Evolutionary conservation across 129 eudicot genomes (phyloP).

Genomic region (Artemisia tridentata): DNA sequence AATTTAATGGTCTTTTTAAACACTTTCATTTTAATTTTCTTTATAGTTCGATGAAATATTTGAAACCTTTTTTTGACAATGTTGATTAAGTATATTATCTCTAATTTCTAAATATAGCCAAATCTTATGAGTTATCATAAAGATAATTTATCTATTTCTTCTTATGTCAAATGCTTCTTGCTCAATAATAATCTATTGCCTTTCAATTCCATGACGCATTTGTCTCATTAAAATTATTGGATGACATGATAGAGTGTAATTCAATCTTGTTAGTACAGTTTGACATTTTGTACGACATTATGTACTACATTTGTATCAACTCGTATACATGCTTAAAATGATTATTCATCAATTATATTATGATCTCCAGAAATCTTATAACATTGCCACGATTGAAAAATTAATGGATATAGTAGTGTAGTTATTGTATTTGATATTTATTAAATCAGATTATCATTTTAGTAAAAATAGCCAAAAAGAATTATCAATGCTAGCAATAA

Average conservation of each 20-base stretch:
- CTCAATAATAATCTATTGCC: not conserved
- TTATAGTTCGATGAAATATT: not conserved
- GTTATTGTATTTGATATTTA: not conserved
- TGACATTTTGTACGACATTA: conserved; percentile 24
- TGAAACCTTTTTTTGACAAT: too few species aligned
- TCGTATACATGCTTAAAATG: not conserved
- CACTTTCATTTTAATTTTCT: not conserved
- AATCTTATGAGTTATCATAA: not conserved
- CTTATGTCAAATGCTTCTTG: not conserved
- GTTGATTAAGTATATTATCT: not conserved
- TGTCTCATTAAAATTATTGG: not conserved
- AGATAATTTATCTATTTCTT: not conserved
- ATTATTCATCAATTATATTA: not conserved
- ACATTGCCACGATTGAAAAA: not conserved
- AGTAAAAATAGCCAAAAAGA: too few species aligned
- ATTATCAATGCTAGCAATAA: too few species aligned
- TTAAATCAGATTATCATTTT: too few species aligned
- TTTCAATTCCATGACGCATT: conserved; percentile 7
- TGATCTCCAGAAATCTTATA: not conserved
- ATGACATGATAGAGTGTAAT: conserved; percentile 1
- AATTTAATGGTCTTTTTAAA: not conserved
- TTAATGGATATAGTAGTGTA: not conserved
- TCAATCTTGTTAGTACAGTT: conserved; percentile 22
- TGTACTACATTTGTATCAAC: not conserved
- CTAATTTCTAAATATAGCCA: not conserved